Conservation (phyloP, 106 monocot genomes). For the Allium cepa region DNA sequence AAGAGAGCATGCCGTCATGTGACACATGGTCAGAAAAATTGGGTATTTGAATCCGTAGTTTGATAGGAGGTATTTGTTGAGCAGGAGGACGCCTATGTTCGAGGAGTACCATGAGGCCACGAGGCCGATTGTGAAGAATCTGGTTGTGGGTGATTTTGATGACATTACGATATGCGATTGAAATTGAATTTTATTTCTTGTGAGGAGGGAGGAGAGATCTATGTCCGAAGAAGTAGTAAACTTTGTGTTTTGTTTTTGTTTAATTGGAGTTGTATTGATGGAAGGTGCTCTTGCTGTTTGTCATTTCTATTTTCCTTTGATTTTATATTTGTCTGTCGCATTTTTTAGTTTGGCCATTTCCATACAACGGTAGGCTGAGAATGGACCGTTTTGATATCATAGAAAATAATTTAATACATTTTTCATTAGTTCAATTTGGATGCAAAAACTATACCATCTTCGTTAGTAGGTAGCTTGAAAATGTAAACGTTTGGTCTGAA, state of each 20-base stretch:
- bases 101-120: constrained; percentile 58
- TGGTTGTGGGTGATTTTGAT: constrained; percentile 2
- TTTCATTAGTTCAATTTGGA: too few relatives aligned
- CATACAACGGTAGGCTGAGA: too few relatives aligned
- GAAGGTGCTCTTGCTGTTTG: constrained; percentile 1
- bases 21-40: constrained; percentile 43
- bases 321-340: too few relatives aligned
- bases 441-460: too few relatives aligned
- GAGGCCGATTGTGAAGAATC: constrained; percentile 51
- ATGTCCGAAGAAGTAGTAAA: background rate
- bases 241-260: too few relatives aligned
- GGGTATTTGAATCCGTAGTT: constrained; percentile 37
- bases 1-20: constrained; percentile 42
- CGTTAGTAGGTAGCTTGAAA: too few relatives aligned
- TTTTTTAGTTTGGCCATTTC: too few relatives aligned
- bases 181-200: background rate
- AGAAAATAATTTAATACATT: too few relatives aligned
- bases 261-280: background rate
- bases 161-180: background rate
- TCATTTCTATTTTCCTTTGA: background rate
- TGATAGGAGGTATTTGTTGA: constrained; percentile 29
- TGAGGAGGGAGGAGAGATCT: background rate
- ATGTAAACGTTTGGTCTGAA: too few relatives aligned
- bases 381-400: too few relatives aligned
- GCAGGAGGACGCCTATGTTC: constrained; percentile 67